A percentile compares a stretch with the other conserved stretches of the same genome.
phyloP scores from a whole-genome alignment of 164 flowering plant species.

The Litsea cubeba region DNA sequence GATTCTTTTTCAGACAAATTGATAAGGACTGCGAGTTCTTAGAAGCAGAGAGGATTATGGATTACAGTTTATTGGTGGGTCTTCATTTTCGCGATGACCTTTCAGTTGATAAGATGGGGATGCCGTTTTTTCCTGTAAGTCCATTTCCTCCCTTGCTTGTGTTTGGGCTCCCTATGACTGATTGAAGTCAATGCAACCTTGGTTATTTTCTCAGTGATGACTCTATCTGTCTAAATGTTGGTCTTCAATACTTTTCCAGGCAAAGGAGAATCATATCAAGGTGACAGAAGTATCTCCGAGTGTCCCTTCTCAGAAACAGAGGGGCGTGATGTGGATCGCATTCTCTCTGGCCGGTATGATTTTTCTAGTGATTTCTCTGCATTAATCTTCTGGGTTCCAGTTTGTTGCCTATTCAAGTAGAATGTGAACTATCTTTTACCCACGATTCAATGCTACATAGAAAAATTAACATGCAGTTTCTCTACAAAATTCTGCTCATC shows the following conservation, averaged over 20 bases:
- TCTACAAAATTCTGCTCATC: neutral
- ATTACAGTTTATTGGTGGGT: conserved; percentile 84
- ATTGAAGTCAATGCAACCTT: neutral
- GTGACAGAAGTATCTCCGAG: conserved; percentile 56
- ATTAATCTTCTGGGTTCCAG: neutral
- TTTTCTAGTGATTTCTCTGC: neutral
- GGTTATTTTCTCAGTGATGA: neutral
- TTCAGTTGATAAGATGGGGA: conserved; percentile 58
- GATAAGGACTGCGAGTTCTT: conserved; percentile 75
- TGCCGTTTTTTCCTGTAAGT: conserved; percentile 55
- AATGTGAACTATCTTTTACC: neutral
- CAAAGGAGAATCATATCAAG: conserved; percentile 46
- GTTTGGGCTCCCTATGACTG: neutral
- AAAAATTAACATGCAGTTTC: no score
- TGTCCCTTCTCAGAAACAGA: conserved; percentile 58
- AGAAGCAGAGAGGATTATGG: conserved; percentile 86
- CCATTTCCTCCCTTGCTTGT: neutral
- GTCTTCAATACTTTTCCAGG: conserved; percentile 29
- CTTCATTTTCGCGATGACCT: conserved; percentile 70
- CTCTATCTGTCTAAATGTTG: neutral
- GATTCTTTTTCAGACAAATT: conserved; percentile 50
- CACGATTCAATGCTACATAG: neutral
- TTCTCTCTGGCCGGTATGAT: conserved; percentile 58
- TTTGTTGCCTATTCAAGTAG: neutral
- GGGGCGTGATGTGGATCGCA: conserved; percentile 54